Base-by-base conservation (phyloP, 2,329 filamentous ascomycete genomes). In the Penicillium sp. region DNA sequence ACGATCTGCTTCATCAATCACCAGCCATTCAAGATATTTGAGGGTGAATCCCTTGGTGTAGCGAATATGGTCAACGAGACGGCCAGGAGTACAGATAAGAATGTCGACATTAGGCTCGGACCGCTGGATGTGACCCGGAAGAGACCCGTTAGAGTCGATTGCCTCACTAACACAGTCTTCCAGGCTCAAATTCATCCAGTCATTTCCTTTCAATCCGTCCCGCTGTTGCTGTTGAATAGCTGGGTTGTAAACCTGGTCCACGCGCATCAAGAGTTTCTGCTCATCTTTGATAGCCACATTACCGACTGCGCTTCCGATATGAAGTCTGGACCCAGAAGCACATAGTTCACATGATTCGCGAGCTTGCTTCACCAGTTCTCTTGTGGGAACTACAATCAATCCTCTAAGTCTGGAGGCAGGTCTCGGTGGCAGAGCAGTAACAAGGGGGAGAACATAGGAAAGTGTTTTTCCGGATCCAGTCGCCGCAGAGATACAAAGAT, bases 381-480 rank as follows among this genome's bases (percentile, higher is more conserved):
- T 82, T 0, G 93, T 99, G 0, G 94, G 94, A 11, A 99, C 86
- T 1, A 99, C 87, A 44, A 99, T 85, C 0, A 99, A 74, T 0
- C 88, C 92, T 37, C 89, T 84, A 9, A 99, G 76, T 53, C 84
- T 83, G 0, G 88, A 89, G 11, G 85, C 80, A 22, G 77, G 76
- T 14, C 82, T 82, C 31, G 83, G 79, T 61, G 88, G 87, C 46
- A 99, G 78, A 48, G 88, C 86, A 43, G 91, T 85, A 4, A 96
- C 82, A 56, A 99, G 85, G 0, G 94, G 94, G 3, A 99, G 77
- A 0, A 93, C 84, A 67, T 99, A 99, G 0, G 93, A 89, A 16
- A 99, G 74, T 0, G 94, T 99, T 71, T 99, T 99, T 54, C 94
- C 94, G 0, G 94, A 97, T 9, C 94, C 94, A 0, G 94, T 99